Percentiles rank a stretch among this genome's conserved stretches.
Conservation (phyloP, 768 basidiomycete genomes). For the Omphalotus guepiniiformis region DNA sequence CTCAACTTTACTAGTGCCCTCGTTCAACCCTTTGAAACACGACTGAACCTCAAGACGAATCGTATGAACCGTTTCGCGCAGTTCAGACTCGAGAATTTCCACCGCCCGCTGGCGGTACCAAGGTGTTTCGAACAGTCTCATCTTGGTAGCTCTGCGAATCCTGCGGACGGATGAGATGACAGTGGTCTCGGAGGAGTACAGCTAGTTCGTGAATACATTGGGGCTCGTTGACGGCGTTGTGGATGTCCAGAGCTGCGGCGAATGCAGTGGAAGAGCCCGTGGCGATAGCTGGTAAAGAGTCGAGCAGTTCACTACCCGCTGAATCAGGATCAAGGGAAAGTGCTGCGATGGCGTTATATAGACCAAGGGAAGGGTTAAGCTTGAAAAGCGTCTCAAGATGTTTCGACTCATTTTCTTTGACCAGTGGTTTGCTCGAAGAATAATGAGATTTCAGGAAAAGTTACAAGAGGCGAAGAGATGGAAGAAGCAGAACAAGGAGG, state of each 20-base stretch:
- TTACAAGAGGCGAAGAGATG: no score
- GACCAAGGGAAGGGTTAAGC: constrained; percentile 23
- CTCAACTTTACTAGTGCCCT: constrained; percentile 24
- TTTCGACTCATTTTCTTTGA: constrained; percentile 27
- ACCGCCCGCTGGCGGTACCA: constrained; percentile 17
- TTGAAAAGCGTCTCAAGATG: constrained; percentile 32
- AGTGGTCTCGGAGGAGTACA: constrained; percentile 27
- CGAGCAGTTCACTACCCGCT: constrained; percentile 17
- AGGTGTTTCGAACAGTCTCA: constrained; percentile 16
- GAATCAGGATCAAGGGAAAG: constrained; percentile 18
- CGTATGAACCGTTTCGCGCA: constrained; percentile 15
- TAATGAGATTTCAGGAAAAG: no score
- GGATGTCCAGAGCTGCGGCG: constrained; percentile 35
- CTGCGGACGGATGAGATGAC: constrained; percentile 39
- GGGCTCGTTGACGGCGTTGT: constrained; percentile 24
- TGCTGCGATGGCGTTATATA: constrained; percentile 27
- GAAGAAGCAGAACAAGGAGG: no score
- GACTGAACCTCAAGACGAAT: constrained; percentile 29
- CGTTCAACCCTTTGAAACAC: constrained; percentile 31
- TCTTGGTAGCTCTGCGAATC: constrained; percentile 32
- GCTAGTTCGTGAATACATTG: constrained; percentile 25
- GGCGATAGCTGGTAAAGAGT: constrained; percentile 24
- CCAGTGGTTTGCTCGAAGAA: constrained; percentile 36
- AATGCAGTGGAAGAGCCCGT: constrained; percentile 30
- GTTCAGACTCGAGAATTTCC: constrained; percentile 31